Conservation (phyloP, 441 rosid species). For the Hura crepitans region DNA sequence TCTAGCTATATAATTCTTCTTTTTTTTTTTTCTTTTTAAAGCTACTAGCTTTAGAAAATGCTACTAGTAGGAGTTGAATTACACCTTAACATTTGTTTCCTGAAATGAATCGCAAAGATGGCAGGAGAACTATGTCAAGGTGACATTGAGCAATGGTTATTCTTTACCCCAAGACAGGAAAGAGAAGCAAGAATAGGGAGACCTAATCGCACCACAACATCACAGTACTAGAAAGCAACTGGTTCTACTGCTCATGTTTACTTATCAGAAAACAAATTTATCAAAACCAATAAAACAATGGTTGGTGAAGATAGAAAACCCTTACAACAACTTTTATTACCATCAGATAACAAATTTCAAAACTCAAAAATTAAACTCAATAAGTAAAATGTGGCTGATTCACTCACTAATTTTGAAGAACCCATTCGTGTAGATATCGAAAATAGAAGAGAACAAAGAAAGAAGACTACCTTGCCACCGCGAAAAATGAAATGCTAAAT, state of each 20-base stretch:
- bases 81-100: neutral
- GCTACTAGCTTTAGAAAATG: neutral
- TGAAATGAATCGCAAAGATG: conserved; percentile 39
- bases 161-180: conserved; percentile 67
- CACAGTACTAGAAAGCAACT: conserved; percentile 85
- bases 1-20: conserved; percentile 40
- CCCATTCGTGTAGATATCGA: no score
- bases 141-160: conserved; percentile 85
- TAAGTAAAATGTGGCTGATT: no score
- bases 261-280: conserved; percentile 48
- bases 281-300: conserved; percentile 79
- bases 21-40: neutral
- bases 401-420: no score
- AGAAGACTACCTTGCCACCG: no score
- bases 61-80: neutral
- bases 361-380: no score
- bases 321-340: no score
- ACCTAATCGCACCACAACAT: conserved; percentile 51
- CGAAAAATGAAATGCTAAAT: no score
- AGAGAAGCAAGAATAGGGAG: conserved; percentile 74
- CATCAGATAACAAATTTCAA: no score
- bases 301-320: no score
- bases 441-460: no score
- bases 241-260: conserved; percentile 70
- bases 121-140: conserved; percentile 48